Percentiles rank a stretch among this genome's conserved stretches.
Conservation (phyloP, 75 land plant species). For the Selaginella moellendorffii region DNA sequence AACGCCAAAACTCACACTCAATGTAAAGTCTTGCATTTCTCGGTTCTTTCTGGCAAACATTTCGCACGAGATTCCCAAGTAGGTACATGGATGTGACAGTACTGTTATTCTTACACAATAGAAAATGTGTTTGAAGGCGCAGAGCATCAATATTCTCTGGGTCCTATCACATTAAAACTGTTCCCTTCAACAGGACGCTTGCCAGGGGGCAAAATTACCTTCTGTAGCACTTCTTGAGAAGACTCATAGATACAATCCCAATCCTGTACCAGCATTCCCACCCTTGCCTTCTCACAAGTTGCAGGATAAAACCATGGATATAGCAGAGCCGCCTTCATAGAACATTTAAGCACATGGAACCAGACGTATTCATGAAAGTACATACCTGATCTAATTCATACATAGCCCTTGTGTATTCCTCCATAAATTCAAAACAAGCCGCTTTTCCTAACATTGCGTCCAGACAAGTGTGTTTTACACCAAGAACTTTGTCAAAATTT, state of each 20-base stretch:
- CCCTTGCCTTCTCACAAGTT: constrained; percentile 17
- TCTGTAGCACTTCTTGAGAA: constrained; percentile 14
- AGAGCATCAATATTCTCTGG: constrained; percentile 21
- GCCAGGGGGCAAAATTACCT: constrained; percentile 5
- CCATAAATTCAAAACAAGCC: constrained; percentile 14
- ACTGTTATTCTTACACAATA: constrained; percentile 12
- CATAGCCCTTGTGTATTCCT: constrained; percentile 20
- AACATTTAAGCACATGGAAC: not conserved
- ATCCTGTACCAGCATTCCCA: constrained; percentile 20
- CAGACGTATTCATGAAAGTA: not conserved
- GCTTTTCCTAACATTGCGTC: constrained; percentile 25
- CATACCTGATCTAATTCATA: constrained; percentile 16
- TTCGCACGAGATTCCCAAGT: constrained; percentile 12
- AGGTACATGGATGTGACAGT: not conserved
- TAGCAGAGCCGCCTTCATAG: constrained; percentile 15
- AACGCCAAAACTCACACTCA: constrained; percentile 8
- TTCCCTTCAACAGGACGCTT: not conserved
- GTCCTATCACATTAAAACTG: constrained; percentile 9
- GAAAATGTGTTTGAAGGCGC: constrained; percentile 12
- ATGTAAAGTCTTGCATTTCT: constrained; percentile 17
- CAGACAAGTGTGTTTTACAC: constrained; percentile 10
- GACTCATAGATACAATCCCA: constrained; percentile 22
- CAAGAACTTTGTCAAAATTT: constrained; percentile 19
- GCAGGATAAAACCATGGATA: constrained; percentile 22
- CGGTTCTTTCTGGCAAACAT: constrained; percentile 16